A percentile compares a stretch with the other conserved stretches of the same genome.
These are phyloP conservation scores for Phytophthora cactorum DNA, from an alignment of 352 stramenopile species.

Conservation along the genomic window DNA sequence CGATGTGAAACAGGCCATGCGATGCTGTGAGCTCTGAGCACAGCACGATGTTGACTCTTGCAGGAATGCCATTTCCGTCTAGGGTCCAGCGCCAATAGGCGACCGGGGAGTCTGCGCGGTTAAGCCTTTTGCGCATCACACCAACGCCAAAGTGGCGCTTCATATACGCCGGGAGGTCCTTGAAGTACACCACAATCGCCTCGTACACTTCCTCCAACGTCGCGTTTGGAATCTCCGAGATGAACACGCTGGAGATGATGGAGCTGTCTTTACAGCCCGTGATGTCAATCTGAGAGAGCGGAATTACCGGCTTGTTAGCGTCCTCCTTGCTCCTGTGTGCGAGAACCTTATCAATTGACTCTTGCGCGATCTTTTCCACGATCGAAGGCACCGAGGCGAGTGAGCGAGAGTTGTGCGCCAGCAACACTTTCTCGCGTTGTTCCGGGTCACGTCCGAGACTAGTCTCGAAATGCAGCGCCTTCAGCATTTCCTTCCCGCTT, in stretches of 20 bases:
- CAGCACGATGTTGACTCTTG: slow-evolving; percentile 32
- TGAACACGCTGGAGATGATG: slow-evolving; percentile 57
- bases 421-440: slow-evolving; percentile 25
- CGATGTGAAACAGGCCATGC: slow-evolving; percentile 36
- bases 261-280: slow-evolving; percentile 34
- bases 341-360: slow-evolving; percentile 34
- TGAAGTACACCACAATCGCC: slow-evolving; percentile 25
- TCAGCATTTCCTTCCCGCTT: slow-evolving; percentile 24
- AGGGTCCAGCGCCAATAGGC: slow-evolving; percentile 29
- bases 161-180: slow-evolving; percentile 29
- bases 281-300: slow-evolving; percentile 37
- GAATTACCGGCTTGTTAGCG: slow-evolving; percentile 10
- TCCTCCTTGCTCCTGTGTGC: slow-evolving; percentile 11
- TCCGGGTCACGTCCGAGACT: slow-evolving; percentile 14
- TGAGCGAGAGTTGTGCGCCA: slow-evolving; percentile 24
- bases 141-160: slow-evolving; percentile 40
- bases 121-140: slow-evolving; percentile 22
- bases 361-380: slow-evolving; percentile 28
- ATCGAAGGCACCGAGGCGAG: slow-evolving; percentile 24
- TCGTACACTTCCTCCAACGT: slow-evolving; percentile 39
- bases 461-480: slow-evolving; percentile 30
- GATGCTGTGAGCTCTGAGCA: slow-evolving; percentile 31
- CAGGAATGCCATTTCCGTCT: slow-evolving; percentile 13
- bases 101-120: slow-evolving; percentile 13
- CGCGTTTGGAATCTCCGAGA: slow-evolving; percentile 52